Conservation (phyloP, 129 eudicot species). For the Artemisia annua region DNA sequence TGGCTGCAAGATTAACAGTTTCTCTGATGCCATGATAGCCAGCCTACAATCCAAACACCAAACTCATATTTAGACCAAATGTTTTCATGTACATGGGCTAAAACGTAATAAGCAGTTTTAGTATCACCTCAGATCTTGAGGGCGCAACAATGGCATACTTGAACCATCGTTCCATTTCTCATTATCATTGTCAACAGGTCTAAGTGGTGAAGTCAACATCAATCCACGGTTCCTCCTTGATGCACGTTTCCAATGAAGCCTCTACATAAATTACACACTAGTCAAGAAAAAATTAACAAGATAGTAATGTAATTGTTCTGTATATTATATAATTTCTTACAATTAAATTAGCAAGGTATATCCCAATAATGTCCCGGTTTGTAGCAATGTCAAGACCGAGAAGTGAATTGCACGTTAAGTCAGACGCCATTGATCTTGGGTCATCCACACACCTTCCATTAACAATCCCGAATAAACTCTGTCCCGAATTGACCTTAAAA, state of each 20-base stretch:
- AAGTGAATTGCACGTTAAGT: slow-evolving; percentile 68
- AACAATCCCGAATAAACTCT: slow-evolving; percentile 80
- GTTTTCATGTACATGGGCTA: slow-evolving; percentile 19
- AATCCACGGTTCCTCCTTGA: slow-evolving; percentile 72
- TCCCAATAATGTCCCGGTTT: slow-evolving; percentile 87
- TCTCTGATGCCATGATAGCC: slow-evolving; percentile 92
- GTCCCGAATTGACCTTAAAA: slow-evolving; percentile 82
- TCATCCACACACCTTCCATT: slow-evolving; percentile 92
- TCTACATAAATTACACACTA: slow-evolving; percentile 35
- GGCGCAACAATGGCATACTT: slow-evolving; percentile 66
- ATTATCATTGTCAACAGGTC: slow-evolving; percentile 55
- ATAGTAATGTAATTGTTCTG: neutral
- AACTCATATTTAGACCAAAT: slow-evolving; percentile 29
- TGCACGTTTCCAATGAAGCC: slow-evolving; percentile 95
- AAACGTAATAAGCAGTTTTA: slow-evolving; percentile 5
- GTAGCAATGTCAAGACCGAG: slow-evolving; percentile 73
- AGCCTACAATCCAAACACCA: slow-evolving; percentile 48
- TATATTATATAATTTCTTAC: slow-evolving; percentile 41
- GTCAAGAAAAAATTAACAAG: neutral
- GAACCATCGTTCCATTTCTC: slow-evolving; percentile 57
- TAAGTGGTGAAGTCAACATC: slow-evolving; percentile 86
- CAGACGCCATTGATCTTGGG: slow-evolving; percentile 85
- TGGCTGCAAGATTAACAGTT: slow-evolving; percentile 77
- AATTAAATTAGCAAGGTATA: slow-evolving; percentile 79
- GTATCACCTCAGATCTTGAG: slow-evolving; percentile 79